These are phyloP conservation scores for Hypoxylon sp. DNA, from an alignment of 2,329 filamentous ascomycete species.

Conservation along the genomic window DNA sequence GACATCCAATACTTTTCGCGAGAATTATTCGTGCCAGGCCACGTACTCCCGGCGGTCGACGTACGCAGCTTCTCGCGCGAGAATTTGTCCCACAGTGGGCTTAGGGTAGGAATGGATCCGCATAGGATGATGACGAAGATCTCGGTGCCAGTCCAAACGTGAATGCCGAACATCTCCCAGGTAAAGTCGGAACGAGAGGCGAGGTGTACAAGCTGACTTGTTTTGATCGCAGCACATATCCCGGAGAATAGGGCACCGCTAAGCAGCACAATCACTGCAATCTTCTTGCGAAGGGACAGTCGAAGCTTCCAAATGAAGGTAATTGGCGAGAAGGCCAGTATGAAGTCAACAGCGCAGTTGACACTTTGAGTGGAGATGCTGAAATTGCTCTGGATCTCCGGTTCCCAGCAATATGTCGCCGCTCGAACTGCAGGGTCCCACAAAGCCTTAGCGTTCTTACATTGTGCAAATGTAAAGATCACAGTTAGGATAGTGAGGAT, in stretches of 20 bases:
- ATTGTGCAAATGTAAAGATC: constrained; percentile 26
- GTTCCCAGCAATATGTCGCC: background rate
- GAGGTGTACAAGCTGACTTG: background rate
- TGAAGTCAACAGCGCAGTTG: background rate
- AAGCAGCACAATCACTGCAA: background rate
- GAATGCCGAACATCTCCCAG: constrained; percentile 4
- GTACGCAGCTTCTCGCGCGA: background rate
- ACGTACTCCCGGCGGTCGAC: background rate
- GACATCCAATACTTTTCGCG: background rate
- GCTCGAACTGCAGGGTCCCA: background rate
- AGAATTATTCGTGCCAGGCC: background rate
- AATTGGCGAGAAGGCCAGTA: background rate
- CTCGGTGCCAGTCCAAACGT: constrained; percentile 6
- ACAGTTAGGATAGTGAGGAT: constrained; percentile 1
- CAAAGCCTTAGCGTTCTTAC: background rate
- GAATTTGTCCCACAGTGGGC: background rate
- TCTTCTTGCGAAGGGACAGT: background rate
- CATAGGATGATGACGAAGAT: constrained; percentile 19
- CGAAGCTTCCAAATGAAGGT: background rate
- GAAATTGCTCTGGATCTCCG: background rate
- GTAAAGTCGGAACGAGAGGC: background rate
- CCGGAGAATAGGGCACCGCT: background rate
- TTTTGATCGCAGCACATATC: background rate
- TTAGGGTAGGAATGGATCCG: constrained; percentile 11
- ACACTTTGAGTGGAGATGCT: background rate